Conservation (phyloP, 257 asterid species). For the Parsonsia alboflavescens region DNA sequence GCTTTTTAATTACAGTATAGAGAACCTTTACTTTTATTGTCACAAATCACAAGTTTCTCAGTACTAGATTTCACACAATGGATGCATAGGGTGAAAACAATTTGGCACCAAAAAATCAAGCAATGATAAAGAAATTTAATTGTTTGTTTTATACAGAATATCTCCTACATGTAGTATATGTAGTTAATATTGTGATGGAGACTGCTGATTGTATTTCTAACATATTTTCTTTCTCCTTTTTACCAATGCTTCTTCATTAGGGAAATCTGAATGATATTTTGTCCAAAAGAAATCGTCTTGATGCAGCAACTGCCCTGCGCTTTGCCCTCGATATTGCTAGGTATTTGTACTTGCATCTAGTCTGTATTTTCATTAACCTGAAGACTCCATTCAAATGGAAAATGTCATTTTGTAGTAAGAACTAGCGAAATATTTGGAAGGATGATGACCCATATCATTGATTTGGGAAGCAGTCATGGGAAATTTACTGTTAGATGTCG, state of each 20-base stretch:
- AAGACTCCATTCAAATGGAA: background rate
- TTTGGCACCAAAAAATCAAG: background rate
- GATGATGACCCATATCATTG: background rate
- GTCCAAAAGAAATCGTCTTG: conserved; percentile 40
- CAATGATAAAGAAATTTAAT: background rate
- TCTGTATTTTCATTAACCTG: background rate
- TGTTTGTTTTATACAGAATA: background rate
- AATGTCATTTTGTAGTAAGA: conserved; percentile 5
- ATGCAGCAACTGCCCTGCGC: conserved; percentile 48
- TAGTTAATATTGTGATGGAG: background rate
- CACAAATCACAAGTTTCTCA: background rate
- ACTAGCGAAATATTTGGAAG: background rate
- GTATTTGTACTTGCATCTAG: conserved; percentile 15
- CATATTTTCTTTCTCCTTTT: background rate
- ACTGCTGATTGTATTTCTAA: background rate
- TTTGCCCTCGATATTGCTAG: conserved; percentile 64
- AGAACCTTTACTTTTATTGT: background rate
- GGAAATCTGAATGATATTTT: conserved; percentile 52
- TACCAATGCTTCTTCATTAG: conserved; percentile 16
- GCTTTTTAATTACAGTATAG: background rate
- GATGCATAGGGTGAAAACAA: background rate
- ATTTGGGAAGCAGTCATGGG: background rate
- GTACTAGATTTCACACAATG: background rate
- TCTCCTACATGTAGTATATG: background rate
- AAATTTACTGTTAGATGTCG: background rate